These are phyloP conservation scores for Deuterostichococcus epilithicus DNA, from an alignment of 139 green algal genomes.

Conservation along the genomic window DNA sequence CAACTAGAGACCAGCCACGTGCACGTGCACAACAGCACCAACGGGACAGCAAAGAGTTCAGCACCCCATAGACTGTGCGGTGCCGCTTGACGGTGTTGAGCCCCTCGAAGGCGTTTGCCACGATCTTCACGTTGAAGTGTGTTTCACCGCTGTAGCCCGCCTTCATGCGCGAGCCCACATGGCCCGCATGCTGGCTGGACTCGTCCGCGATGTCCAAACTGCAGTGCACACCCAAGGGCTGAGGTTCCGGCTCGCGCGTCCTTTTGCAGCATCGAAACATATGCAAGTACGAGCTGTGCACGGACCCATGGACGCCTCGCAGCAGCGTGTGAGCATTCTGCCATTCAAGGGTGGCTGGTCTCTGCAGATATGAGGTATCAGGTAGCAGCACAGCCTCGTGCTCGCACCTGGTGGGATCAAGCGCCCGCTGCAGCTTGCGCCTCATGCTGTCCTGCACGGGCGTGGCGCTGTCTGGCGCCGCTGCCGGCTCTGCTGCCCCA, in stretches of 20 bases:
- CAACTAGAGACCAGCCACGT: not conserved
- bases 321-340: not conserved
- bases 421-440: constrained; percentile 18
- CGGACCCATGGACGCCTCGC: too few relatives aligned
- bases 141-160: constrained; percentile 40
- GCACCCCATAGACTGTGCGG: constrained; percentile 47
- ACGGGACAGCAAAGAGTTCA: not conserved
- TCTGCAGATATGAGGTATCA: not conserved
- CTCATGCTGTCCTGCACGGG: constrained; percentile 42
- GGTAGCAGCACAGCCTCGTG: not conserved
- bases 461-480: constrained; percentile 2
- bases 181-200: constrained; percentile 52
- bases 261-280: not conserved
- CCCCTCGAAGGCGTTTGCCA: constrained; percentile 53
- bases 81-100: constrained; percentile 60
- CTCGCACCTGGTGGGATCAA: constrained; percentile 1
- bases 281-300: not conserved
- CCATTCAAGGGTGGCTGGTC: not conserved
- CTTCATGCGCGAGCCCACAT: constrained; percentile 25
- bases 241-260: not conserved
- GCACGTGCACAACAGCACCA: not conserved
- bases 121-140: constrained; percentile 53
- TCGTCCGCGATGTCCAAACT: constrained; percentile 54
- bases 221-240: not conserved
- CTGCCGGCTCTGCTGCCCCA: not conserved